phyloP scores from a whole-genome alignment of 192 early-diverging fungal genomes.

The Irineochytrium annulatum region DNA sequence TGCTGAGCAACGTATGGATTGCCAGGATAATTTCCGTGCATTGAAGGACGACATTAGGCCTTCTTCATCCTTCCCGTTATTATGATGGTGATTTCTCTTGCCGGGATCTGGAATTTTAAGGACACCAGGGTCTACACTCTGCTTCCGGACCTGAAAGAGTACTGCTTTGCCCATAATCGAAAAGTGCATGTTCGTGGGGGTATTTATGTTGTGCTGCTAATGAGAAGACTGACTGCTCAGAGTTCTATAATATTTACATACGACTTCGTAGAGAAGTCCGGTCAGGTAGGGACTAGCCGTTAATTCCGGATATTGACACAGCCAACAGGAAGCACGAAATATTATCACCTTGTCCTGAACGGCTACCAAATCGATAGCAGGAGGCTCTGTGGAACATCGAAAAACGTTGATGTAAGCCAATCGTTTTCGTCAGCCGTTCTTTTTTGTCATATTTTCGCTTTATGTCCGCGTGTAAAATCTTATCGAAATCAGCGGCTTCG shows the following conservation, averaged over 20 bases:
- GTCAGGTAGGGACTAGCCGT: slow-evolving; percentile 8
- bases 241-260: slow-evolving; percentile 30
- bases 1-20: slow-evolving; percentile 17
- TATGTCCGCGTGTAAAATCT: background rate
- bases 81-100: slow-evolving; percentile 15
- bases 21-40: background rate
- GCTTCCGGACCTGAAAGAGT: slow-evolving; percentile 12
- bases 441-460: background rate
- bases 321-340: slow-evolving; percentile 8
- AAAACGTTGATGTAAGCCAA: slow-evolving; percentile 13
- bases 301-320: background rate
- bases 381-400: slow-evolving; percentile 21
- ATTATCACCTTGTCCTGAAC: slow-evolving; percentile 24
- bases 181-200: slow-evolving; percentile 16
- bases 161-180: slow-evolving; percentile 18
- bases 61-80: slow-evolving; percentile 24
- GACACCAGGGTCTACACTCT: slow-evolving; percentile 25
- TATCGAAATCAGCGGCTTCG: slow-evolving; percentile 15
- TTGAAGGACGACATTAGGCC: slow-evolving; percentile 3
- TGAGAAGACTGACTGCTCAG: background rate
- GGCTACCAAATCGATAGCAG: slow-evolving; percentile 27
- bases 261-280: slow-evolving; percentile 22
- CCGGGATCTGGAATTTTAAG: slow-evolving; percentile 27
- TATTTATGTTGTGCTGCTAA: background rate
- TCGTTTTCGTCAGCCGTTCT: background rate